Evolutionary conservation across 1,284 basidiomycete species (phyloP), one percentile per base, ranked within the genome.

Genomic region (Apiotrichum laibachii): DNA sequence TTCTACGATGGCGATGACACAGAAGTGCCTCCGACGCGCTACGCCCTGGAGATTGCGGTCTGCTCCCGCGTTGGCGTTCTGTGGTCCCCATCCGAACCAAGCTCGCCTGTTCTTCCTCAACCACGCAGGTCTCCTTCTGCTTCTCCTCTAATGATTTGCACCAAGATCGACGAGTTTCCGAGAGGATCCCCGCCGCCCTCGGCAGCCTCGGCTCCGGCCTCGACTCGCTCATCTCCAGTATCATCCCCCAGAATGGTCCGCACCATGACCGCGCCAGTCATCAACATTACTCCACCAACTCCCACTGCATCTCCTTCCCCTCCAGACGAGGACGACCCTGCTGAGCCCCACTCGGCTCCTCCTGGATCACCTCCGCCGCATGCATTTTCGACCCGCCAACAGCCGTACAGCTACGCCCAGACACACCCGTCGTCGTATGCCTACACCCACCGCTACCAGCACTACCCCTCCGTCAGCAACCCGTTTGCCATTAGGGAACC

Each of bases 1-100:
- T 49, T 49, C 47, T 49, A 49, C 33, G 47, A 49, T n/a, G 47
- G 47, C n/a, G 18, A 49, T 7, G 47, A 49, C 11, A 33, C 47
- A n/a, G 47, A 49, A 12, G 47, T 49, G 9, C 47, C 47, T 4
- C n/a, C 31, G 47, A 49, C 47, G 5, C 31, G 47, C n/a, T 49
- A 33, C n/a, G 47, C 47, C 2, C 47, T 33, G 10, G 47, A 49
- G n/a, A 49, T 49, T 37, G 47, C 47, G 2, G n/a, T 49, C 9
- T 49, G 47, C n/a, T 49, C 47, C 5, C 47, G 47, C 9, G 18
- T 49, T 19, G 47, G 47, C 11, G 47, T 49, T 13, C 33, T 49
- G 6, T 49, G 47, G 47, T 49, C 47, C 2, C 47, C 47, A 1
- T n/a, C 47, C 18, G 33, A 33, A 10, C 18, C 47, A 7, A n/a